Evolutionary conservation across 2,329 filamentous ascomycete species (phyloP).

Genomic region (Huntiella omanensis): DNA sequence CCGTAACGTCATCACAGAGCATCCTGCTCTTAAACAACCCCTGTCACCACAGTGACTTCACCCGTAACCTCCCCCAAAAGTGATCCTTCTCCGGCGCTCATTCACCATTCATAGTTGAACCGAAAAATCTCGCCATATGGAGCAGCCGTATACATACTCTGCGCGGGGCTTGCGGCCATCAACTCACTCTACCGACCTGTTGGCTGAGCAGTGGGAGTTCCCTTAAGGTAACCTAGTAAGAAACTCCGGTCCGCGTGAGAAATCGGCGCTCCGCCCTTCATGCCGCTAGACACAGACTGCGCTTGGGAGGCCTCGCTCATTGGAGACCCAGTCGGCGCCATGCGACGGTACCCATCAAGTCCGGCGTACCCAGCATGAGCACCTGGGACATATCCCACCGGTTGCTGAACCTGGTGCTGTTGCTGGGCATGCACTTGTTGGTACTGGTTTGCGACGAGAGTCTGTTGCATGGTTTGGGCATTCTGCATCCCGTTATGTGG

Average conservation of each 20-base stretch:
- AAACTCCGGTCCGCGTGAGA: conserved; percentile 59
- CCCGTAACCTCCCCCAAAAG: too few relatives aligned
- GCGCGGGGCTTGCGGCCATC: not conserved
- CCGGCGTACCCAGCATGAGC: not conserved
- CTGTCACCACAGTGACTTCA: too few relatives aligned
- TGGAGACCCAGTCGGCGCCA: conserved; percentile 27
- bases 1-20: too few relatives aligned
- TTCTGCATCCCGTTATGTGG: not conserved
- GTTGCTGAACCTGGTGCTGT: conserved; percentile 1
- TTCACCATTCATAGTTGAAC: too few relatives aligned
- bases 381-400: too few relatives aligned
- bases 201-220: conserved; percentile 21
- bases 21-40: not conserved
- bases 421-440: not conserved
- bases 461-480: not conserved
- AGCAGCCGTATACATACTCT: too few relatives aligned
- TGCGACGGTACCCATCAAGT: conserved; percentile 17
- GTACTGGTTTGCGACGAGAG: not conserved
- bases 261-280: conserved; percentile 31
- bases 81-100: too few relatives aligned
- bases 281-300: conserved; percentile 13
- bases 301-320: conserved; percentile 18
- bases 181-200: not conserved
- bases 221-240: conserved; percentile 54
- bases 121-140: too few relatives aligned